Base-by-base conservation (phyloP, 2,329 filamentous ascomycete species). In the Thermomyces lanuginosus region DNA sequence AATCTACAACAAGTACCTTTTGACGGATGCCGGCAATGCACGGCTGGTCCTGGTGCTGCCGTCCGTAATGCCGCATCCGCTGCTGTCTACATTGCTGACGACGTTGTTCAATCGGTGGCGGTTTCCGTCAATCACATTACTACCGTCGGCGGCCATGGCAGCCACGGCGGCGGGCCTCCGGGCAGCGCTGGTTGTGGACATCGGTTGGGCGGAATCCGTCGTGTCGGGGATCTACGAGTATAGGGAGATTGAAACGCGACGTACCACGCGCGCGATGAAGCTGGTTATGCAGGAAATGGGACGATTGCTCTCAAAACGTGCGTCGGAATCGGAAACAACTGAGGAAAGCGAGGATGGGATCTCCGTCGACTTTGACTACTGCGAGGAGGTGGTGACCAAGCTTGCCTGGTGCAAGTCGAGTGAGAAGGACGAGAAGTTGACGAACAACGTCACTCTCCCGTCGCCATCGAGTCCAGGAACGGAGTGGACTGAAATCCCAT, bases 221-320 rank as follows among this genome's bases (percentile, higher is more conserved):
- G 69, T 91, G 12, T 92, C 82, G 0, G 78, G 75, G 4, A 65
- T 95, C 5, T 95, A 84, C 45, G 89, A 98, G 53, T 92, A 83
- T 48, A 74, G 80, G 28, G 83, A 92, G 48, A 70, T 92, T 1
- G 62, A 65, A 9, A 71, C 70, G 28, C 69, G 63, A 30, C 66
- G 80, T 28, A 86, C 70, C 20, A 63, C 80, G 8, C 66, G 89
- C 37, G 83, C 72, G 17, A 82, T 76, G 32, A 84, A 74, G 43
- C 50, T 67, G 31, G 56, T 95, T 11, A 66, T 76, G 22, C 64
- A 76, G 39, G 67, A 74, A 30, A 73, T 82, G 40, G 78, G 74
- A 1, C 41, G 37, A 16, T 37, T 53, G 22, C 39, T 57, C 15
- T 45, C 45, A 22, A 26, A 29, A 22, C 35, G 39, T 16, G 33